These are phyloP conservation scores for Asterella californica DNA, from an alignment of 225 moss, liverwort and hornwort genomes.

Conservation along the genomic window DNA sequence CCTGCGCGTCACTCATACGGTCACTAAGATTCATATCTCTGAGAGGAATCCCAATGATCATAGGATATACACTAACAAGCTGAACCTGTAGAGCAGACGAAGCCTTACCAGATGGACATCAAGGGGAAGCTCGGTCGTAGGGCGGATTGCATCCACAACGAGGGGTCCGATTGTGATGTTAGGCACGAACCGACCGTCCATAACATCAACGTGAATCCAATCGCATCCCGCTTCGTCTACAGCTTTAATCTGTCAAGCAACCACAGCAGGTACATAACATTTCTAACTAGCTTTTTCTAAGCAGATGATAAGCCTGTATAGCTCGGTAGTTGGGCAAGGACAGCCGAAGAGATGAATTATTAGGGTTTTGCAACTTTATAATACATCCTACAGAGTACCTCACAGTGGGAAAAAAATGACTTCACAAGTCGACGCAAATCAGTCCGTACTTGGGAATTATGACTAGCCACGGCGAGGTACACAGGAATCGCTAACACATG, in stretches of 20 bases:
- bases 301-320: neutral
- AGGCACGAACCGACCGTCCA: slow-evolving; percentile 98
- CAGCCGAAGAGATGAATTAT: neutral
- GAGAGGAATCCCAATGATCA: neutral
- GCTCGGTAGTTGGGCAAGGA: neutral
- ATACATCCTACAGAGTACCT: neutral
- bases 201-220: slow-evolving; percentile 98
- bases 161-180: slow-evolving; percentile 98
- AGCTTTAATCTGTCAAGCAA: slow-evolving; percentile 61
- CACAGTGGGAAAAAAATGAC: neutral
- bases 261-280: neutral
- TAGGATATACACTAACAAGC: neutral
- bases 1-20: neutral
- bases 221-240: slow-evolving; percentile 92
- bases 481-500: too few relatives aligned
- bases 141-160: slow-evolving; percentile 85
- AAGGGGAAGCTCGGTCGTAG: slow-evolving; percentile 83
- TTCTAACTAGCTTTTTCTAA: neutral
- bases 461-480: too few relatives aligned
- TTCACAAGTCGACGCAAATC: neutral
- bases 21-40: neutral
- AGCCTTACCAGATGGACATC: slow-evolving; percentile 85
- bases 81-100: neutral
- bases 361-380: neutral
- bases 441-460: neutral